Base-by-base conservation (phyloP, 768 basidiomycete species). In the Macrolepiota dolichaula region DNA sequence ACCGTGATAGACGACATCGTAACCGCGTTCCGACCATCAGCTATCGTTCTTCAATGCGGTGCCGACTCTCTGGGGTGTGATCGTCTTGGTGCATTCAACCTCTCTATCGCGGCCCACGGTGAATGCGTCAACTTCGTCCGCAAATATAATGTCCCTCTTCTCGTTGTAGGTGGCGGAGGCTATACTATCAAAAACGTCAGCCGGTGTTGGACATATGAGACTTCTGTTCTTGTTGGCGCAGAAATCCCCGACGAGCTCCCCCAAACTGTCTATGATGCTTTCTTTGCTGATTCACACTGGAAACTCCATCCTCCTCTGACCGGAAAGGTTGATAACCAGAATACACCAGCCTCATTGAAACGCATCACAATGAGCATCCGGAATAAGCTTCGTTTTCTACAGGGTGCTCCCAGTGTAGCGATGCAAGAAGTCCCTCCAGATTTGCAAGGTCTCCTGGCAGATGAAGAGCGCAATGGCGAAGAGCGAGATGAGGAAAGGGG, bases 181-280 rank as follows among this genome's bases (percentile, higher is more conserved):
- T 99, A 99, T 74, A 95, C 94, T 4, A 92, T 98, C 72, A 92
- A 94, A 70, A 96, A 96, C 70, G 97, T 99, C 65, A 91, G 92
- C 50, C 86, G 96, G n/a, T 99, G 96, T 71, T 99, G 96, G 96
- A 89, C 96, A 36, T 96, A 99, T 77, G 96, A 99, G 73, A 99
- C 97, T 0, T 88, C 93, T 12, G 91, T 98, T 0, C 85, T 96
- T 7, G 88, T 97, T 50, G 94, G 92, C 15, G 84, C 88, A 0
- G 74, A 82, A 38, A 84, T 99, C 29, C 89, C 94, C 0, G 89
- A 96, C 74, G 87, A 90, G 62, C 86, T 99, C 9, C 96, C 96
- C 0, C 76, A 78, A 24, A 98, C 94, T 0, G 85, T 92, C 1
- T 99, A 98, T 75, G 92, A 97, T 68, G 81, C 89, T 5, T 98